phyloP scores from a whole-genome alignment of 2,329 filamentous ascomycete species.

The Simplicillium aogashimaense region DNA sequence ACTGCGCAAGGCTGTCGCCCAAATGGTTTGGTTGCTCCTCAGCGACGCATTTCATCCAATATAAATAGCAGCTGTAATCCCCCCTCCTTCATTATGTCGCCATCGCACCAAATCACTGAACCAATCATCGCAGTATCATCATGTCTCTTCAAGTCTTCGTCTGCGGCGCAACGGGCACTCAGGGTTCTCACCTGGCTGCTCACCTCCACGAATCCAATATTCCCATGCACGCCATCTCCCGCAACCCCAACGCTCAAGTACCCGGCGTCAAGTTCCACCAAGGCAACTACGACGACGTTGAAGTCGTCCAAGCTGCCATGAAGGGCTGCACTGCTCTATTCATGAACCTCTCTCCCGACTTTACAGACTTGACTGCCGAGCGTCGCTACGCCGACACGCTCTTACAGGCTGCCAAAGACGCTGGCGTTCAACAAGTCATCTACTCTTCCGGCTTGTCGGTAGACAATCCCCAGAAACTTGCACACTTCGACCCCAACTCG shows the following conservation, averaged over 20 bases:
- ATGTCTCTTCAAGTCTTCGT: constrained; percentile 20
- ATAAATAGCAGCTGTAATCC: neutral
- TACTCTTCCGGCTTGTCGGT: constrained; percentile 23
- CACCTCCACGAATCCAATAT: constrained; percentile 19
- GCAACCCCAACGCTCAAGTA: constrained; percentile 17
- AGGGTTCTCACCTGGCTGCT: constrained; percentile 24
- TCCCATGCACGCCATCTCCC: constrained; percentile 18
- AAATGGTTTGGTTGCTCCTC: no score
- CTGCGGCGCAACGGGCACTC: constrained; percentile 26
- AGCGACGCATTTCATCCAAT: neutral
- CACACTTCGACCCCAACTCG: constrained; percentile 14
- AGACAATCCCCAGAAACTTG: constrained; percentile 16
- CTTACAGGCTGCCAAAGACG: constrained; percentile 24
- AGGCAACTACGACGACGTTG: constrained; percentile 22
- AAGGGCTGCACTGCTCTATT: constrained; percentile 13
- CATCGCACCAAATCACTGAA: neutral
- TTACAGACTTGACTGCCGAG: constrained; percentile 11
- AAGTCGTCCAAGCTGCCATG: constrained; percentile 17
- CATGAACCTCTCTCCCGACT: constrained; percentile 1
- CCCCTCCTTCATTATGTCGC: no score
- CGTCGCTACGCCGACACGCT: constrained; percentile 18
- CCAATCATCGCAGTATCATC: neutral
- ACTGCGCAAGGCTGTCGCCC: no score
- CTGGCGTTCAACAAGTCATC: constrained; percentile 25
- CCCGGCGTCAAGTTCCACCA: constrained; percentile 21